phyloP scores from a whole-genome alignment of 805 yeast genomes.

The Yarrowia divulgata region DNA sequence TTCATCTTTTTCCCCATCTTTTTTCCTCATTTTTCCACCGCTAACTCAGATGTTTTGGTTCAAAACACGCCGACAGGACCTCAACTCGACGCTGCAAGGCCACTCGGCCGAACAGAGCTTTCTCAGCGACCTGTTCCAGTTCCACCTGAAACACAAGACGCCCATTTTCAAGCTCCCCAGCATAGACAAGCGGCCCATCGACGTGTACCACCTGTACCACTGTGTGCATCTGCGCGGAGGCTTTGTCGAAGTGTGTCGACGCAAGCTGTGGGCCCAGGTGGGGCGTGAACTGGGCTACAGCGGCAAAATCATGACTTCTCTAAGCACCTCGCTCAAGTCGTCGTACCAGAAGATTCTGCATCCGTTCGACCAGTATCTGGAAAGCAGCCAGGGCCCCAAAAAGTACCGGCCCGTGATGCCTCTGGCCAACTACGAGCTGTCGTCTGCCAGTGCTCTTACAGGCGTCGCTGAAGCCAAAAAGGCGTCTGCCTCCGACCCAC shows the following conservation, averaged over 20 bases:
- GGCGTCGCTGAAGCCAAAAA: neutral
- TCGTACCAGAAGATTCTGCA: conserved; percentile 60
- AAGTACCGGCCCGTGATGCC: conserved; percentile 35
- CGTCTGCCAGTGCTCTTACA: neutral
- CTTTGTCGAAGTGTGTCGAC: conserved; percentile 63
- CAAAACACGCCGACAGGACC: conserved; percentile 58
- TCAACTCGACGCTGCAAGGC: conserved; percentile 54
- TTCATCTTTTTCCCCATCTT: neutral
- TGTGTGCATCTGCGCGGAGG: conserved; percentile 74
- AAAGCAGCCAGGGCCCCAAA: conserved; percentile 14
- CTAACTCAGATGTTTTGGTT: conserved; percentile 53
- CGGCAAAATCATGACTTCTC: conserved; percentile 73
- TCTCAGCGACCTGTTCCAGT: conserved; percentile 56
- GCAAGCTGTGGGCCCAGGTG: conserved; percentile 81
- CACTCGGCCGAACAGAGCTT: conserved; percentile 58
- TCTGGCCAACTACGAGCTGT: conserved; percentile 26
- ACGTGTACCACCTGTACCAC: conserved; percentile 64
- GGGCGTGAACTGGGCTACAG: conserved; percentile 81
- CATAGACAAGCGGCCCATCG: conserved; percentile 70
- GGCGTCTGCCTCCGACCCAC: neutral
- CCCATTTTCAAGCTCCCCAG: conserved; percentile 60
- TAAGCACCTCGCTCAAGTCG: conserved; percentile 69
- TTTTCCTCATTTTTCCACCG: no score
- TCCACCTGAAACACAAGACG: conserved; percentile 52
- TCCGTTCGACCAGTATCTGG: conserved; percentile 44